phyloP scores from a whole-genome alignment of 164 flowering plant genomes.

The Chimonanthus praecox region DNA sequence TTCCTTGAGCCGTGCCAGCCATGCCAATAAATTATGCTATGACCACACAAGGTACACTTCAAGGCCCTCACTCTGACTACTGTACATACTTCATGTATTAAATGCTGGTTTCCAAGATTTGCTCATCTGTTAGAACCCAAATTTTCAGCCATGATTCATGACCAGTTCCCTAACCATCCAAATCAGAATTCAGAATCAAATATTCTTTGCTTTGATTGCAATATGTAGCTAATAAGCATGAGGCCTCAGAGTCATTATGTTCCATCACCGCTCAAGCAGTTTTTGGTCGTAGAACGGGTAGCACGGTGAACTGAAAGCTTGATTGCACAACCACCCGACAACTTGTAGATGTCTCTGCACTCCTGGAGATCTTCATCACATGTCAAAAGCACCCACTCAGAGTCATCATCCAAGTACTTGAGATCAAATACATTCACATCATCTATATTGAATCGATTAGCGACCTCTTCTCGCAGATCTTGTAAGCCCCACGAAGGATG shows the following conservation, averaged over 20 bases:
- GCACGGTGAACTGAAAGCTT: slow-evolving; percentile 35
- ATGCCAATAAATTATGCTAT: not conserved
- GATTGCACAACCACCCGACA: slow-evolving; percentile 39
- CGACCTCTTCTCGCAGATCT: slow-evolving; percentile 57
- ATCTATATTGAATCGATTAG: slow-evolving; percentile 49
- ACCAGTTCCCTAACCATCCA: not conserved
- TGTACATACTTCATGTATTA: not conserved
- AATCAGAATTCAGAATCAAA: not conserved
- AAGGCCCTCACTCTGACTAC: not conserved
- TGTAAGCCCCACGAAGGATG: slow-evolving; percentile 43
- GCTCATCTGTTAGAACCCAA: not conserved
- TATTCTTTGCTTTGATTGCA: not conserved
- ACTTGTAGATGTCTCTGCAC: slow-evolving; percentile 52
- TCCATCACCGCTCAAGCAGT: slow-evolving; percentile 29
- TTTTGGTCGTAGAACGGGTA: slow-evolving; percentile 25
- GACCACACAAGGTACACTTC: not conserved
- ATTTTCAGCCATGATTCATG: not conserved
- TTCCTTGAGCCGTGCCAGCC: slow-evolving; percentile 1
- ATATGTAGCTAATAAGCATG: not conserved
- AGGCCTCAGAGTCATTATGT: slow-evolving; percentile 11
- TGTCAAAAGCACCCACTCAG: slow-evolving; percentile 82
- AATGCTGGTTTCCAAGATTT: not conserved
- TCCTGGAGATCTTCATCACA: slow-evolving; percentile 86
- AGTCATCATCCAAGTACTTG: slow-evolving; percentile 81
- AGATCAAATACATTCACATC: slow-evolving; percentile 38